Evolutionary conservation across 176 grass and related monocot species (phyloP), one percentile per base, ranked within the genome.

Genomic region (Aegilops bicornis): DNA sequence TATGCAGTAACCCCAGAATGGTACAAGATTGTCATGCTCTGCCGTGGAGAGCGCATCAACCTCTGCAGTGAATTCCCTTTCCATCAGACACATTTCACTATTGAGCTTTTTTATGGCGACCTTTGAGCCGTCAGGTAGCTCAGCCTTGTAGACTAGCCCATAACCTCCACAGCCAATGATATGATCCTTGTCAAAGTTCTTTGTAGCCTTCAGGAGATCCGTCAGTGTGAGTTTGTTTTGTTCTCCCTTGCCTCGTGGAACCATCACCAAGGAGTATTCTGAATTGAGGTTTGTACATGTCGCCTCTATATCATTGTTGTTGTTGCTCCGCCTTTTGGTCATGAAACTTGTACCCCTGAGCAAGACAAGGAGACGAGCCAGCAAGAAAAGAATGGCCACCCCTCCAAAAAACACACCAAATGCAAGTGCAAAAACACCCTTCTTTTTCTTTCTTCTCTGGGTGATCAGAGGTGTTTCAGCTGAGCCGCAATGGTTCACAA

Each of bases 81-180:
- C 86, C 84, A 89, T 95, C 22, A 89, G 81, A 67, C 89, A 87
- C 36, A 86, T 88, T 40, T 91, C 86, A 16, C 84, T 83, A 11
- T 79, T 89, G 54, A 93, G 87, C 75, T 86, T 90, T 73, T 95
- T 95, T 33, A 95, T 91, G 39, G 91, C 94, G 0, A 87, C 47
- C 81, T 79, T 91, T 54, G 82, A 64, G 2, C 91, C 89, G 64
- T 84, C 45, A 1, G 84, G 47, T 36, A 95, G 64, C 16, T 71
- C 86, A 66, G 91, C 93, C 31, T 91, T 95, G 91, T 95, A 95
- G 10, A 95, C 93, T 69, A 93, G 74, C 13, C 93, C 93, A 35
- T 93, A 93, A 73, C 89, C 91, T 60, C 93, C 93, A 67, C 89
- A 91, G 0, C 93, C 91, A 39, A 93, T 86, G 40, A 95, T 91